Evolutionary conservation across 2,329 filamentous ascomycete genomes (phyloP), one percentile per base, ranked within the genome.

Genomic region (Apiospora malaysiana): DNA sequence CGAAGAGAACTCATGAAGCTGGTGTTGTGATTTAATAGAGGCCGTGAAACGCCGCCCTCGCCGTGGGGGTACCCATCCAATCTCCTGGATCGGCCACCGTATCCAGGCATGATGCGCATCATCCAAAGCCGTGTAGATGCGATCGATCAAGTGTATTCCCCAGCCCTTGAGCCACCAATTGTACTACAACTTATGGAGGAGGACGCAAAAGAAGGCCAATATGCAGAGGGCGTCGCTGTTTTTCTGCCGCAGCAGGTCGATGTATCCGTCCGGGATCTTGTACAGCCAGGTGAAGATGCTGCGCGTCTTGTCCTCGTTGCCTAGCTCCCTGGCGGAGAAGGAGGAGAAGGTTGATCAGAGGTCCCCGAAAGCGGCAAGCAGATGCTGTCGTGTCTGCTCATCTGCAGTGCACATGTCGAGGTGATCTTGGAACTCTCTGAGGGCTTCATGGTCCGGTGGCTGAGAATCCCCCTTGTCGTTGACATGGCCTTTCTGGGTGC

Each of bases 221-320:
- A 65, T 21, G 59, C 59, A 65, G 59, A 65, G 59, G 2, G 59
- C 59, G 32, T 65, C 4, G 32, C 32, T 32, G 32, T 32, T 6
- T 32, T 32, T 32, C 32, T 32, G 32, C 32, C 32, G 32, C 32
- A 32, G 32, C 32, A 32, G 32, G 43, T 63, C 63, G 46, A 37
- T 32, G 43, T 37, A 67, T 1, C 25, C 56, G 69, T 70, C 69
- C 10, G 56, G 42, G 77, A 82, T 73, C 51, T 77, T 76, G 70
- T 80, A 80, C 49, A 82, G 67, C 80, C 80, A 82, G 74, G 82
- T 80, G 76, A 82, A 82, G 74, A 51, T 37, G 42, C 42, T 51
- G 43, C 43, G 51, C 16, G 63, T 43, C 63, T 43, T 66, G 14
- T 43, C 63, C 63, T 43, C 37, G 63, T 16, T 10, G 14, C 21